Evolutionary conservation across 208 protist genomes (phyloP), one percentile per base, ranked within the genome.

Genomic region (Acanthamoeba castellanii): DNA sequence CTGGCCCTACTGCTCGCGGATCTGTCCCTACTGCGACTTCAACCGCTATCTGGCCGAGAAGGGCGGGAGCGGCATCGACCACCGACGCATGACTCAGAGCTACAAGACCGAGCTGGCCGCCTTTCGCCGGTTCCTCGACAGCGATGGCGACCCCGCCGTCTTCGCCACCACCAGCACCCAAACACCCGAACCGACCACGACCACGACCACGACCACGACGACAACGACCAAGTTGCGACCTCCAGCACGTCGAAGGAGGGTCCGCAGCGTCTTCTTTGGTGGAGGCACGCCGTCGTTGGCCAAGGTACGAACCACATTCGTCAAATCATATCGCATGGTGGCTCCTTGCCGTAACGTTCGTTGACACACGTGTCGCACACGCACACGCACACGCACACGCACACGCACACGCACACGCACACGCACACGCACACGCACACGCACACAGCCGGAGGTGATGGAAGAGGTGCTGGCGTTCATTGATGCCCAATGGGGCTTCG

Each of bases 1-100:
- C 91, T 96, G 95, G 95, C 95, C 95, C 32, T 96, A 93, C 42
- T 96, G 95, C 61, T 70, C 45, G 0, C 47, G 82, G 2, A 96
- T 96, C 89, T 96, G 95, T 92, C 94, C 94, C 27, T 96, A 96
- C 87, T 96, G 95, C 92, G 72, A 66, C 37, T 96, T 96, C 45
- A 96, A 96, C 52, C 94, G 95, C 61, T 95, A 96, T 59, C 47
- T 92, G 50, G 52, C 84, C 32, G 84, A 59, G 50, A 68, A 90
- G 20, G 95, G 95, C 82, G 47, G 89, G 9, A 45, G 11, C 27
- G 84, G 94, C 64, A 91, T 96, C 0, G 81, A 96, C 87, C 92
- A 96, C 47, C n/a, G 78, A 25, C 45, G 59, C 64, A 96, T 96
- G 95, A 57, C 45, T 32, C 16, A 47, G 18, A 25, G n/a, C 57